These are phyloP conservation scores for Lactarius psammicola DNA, from an alignment of 768 basidiomycete species.

Conservation along the genomic window DNA sequence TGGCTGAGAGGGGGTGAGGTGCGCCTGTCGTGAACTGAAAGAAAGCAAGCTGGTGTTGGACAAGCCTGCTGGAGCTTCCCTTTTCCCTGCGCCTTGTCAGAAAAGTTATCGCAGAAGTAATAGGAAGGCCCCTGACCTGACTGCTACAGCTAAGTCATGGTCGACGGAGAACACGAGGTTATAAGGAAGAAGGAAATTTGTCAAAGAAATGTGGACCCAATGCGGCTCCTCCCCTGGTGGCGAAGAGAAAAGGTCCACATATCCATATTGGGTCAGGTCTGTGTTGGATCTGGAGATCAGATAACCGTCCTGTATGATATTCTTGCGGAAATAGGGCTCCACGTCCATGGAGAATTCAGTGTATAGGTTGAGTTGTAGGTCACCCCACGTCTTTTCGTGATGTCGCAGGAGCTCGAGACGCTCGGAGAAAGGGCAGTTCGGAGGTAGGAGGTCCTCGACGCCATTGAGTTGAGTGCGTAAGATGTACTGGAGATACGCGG, in stretches of 20 bases:
- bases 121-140: not conserved
- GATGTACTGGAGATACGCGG: conserved; percentile 17
- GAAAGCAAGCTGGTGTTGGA: not conserved
- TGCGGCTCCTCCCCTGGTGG: not conserved
- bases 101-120: not conserved
- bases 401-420: conserved; percentile 14
- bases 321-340: not conserved
- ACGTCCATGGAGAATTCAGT: not conserved
- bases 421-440: conserved; percentile 10
- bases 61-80: not conserved
- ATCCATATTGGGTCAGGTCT: not conserved
- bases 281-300: not conserved
- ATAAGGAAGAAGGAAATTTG: not conserved
- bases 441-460: conserved; percentile 16
- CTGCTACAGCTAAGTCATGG: conserved; percentile 1
- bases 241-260: conserved; percentile 4
- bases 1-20: conserved; percentile 3
- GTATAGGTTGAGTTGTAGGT: conserved; percentile 1
- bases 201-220: conserved; percentile 4
- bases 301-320: conserved; percentile 15
- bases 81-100: conserved; percentile 3
- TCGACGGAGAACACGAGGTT: conserved; percentile 1
- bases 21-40: conserved; percentile 5
- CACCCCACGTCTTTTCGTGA: conserved; percentile 20
- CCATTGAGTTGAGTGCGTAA: conserved; percentile 10